Percentiles rank a stretch among this genome's conserved stretches.
Evolutionary conservation across 257 asterid species (phyloP).

Genomic region (Penstemon barbatus): DNA sequence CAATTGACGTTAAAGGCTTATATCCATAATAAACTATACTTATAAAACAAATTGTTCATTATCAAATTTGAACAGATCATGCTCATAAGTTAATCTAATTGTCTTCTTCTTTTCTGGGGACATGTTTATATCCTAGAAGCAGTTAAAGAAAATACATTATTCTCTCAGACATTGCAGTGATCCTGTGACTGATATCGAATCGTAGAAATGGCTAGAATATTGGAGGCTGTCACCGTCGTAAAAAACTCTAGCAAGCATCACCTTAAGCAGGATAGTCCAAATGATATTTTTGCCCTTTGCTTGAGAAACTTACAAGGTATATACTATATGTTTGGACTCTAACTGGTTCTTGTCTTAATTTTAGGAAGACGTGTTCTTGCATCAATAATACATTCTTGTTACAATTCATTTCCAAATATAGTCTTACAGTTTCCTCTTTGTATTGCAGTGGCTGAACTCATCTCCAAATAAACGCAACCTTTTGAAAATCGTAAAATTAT

Average conservation of each 20-base stretch:
- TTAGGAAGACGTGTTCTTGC: not conserved
- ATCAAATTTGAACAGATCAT: not conserved
- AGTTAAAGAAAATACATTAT: not conserved
- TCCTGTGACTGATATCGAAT: not conserved
- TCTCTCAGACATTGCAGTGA: conserved; percentile 5
- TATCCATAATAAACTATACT: too few relatives aligned
- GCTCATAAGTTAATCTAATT: not conserved
- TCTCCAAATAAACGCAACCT: not conserved
- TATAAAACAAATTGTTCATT: not conserved
- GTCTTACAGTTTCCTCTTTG: not conserved
- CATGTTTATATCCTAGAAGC: not conserved
- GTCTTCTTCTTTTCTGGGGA: not conserved
- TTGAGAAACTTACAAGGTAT: conserved; percentile 25
- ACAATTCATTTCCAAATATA: too few relatives aligned
- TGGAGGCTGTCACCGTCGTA: conserved; percentile 11
- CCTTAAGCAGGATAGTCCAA: conserved; percentile 11
- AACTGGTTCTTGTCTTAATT: not conserved
- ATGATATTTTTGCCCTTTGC: not conserved
- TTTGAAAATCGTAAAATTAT: conserved; percentile 1
- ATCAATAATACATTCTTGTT: not conserved
- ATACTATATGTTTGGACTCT: not conserved
- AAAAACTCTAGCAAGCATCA: conserved; percentile 2
- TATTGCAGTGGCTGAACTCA: not conserved
- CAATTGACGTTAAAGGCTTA: not conserved
- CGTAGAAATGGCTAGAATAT: conserved; percentile 23